These are phyloP conservation scores for Huiozyma sinensis DNA, from an alignment of 805 yeast species.

Conservation along the genomic window DNA sequence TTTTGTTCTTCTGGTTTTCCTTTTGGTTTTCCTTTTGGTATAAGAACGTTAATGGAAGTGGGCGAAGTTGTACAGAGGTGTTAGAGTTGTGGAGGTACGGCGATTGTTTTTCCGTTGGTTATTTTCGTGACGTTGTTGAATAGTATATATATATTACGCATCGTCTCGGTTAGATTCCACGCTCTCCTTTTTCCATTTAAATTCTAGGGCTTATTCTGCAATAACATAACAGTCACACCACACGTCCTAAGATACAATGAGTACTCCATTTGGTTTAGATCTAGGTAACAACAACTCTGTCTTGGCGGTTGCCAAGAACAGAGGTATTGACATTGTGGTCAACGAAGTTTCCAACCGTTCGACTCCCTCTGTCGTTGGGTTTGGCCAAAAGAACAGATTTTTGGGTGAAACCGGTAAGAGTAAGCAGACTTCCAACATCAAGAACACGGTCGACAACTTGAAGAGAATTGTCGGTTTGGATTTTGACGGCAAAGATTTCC, in stretches of 20 bases:
- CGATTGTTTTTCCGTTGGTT: no score
- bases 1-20: no score
- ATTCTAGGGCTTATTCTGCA: no score
- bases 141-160: no score
- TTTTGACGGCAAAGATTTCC: constrained; percentile 65
- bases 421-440: constrained; percentile 91
- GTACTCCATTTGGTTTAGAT: constrained; percentile 95
- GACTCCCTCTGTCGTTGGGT: constrained; percentile 88
- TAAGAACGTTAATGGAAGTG: no score
- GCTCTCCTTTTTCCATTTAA: no score
- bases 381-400: constrained; percentile 78
- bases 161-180: no score
- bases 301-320: constrained; percentile 92
- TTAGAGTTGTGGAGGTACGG: no score
- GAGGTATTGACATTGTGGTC: constrained; percentile 97
- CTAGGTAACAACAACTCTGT: constrained; percentile 92
- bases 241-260: constrained; percentile 39
- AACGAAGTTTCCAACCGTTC: constrained; percentile 97
- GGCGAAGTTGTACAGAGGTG: no score
- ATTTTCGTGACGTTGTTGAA: no score
- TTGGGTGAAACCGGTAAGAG: constrained; percentile 95
- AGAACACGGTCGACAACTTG: constrained; percentile 90
- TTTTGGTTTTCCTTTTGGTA: no score
- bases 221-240: no score
- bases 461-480: constrained; percentile 85